Evolutionary conservation across 331 rosid genomes (phyloP).

Genomic region (Acacia concinna): DNA sequence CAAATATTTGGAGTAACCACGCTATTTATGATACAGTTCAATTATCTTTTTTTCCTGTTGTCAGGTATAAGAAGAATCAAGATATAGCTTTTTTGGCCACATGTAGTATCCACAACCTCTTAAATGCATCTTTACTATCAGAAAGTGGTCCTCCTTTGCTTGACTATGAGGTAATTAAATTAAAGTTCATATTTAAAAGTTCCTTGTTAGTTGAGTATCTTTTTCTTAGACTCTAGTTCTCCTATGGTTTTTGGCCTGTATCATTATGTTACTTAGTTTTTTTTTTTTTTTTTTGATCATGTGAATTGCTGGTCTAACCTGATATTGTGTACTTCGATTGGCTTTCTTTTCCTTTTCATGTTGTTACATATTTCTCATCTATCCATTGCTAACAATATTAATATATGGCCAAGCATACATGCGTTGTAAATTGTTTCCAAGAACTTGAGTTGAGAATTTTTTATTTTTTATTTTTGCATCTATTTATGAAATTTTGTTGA

Average conservation of each 20-base stretch:
- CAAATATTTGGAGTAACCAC: slow-evolving; percentile 16
- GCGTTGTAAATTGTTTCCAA: too few species aligned
- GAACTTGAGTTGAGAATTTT: slow-evolving; percentile 13
- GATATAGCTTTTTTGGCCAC: slow-evolving; percentile 82
- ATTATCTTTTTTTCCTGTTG: slow-evolving; percentile 32
- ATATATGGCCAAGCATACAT: too few species aligned
- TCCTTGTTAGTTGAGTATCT: slow-evolving; percentile 22
- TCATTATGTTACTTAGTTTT: neutral
- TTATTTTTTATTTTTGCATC: too few species aligned
- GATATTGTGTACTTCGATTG: too few species aligned
- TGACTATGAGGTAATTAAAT: slow-evolving; percentile 84
- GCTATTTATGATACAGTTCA: neutral
- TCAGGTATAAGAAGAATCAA: slow-evolving; percentile 87
- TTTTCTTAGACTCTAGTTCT: slow-evolving; percentile 13
- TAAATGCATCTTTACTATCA: slow-evolving; percentile 74
- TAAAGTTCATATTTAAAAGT: slow-evolving; percentile 19
- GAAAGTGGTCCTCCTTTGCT: slow-evolving; percentile 98
- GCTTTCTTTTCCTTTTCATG: too few species aligned
- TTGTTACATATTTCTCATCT: too few species aligned
- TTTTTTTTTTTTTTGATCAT: too few species aligned
- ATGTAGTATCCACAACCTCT: slow-evolving; percentile 81
- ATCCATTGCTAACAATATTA: too few species aligned
- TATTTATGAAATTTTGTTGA: neutral
- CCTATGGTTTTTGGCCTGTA: slow-evolving; percentile 12
- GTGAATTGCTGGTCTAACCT: too few species aligned